Evolutionary conservation across 305 asterid species (phyloP), one percentile per base, ranked within the genome.

Genomic region (Withania somnifera): DNA sequence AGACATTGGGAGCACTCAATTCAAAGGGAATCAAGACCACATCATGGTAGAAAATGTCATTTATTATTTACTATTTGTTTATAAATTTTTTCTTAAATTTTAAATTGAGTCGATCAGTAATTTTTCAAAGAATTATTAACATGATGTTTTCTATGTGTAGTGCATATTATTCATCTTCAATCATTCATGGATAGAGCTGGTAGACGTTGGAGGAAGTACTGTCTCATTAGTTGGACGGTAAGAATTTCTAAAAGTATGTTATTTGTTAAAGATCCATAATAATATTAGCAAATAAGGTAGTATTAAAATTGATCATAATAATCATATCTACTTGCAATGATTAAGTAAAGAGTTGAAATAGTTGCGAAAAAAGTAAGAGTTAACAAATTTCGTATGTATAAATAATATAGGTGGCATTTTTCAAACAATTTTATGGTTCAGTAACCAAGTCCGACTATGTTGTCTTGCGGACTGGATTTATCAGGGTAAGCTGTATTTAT

Each of bases 391-490:
- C 5, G 5, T 60, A 2, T 73, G 15, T 82, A 1, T 80, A 60
- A 63, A 63, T 63, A 63, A 82, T 47, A 96, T 47, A 96, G 99
- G 94, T 69, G 17, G 93, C 99, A 8, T 94, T 93, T 86, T 91
- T 90, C 88, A 96, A 96, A 60, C 98, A 96, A 71, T 93, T 94
- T 80, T 89, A 93, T 54, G 98, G 97, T 19, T 92, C 98, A 15
- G 97, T 96, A 20, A 91, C 94, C 38, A 90, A 82, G 89, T 88
- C 99, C 1, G 99, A 96, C 83, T 94, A 96, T 79, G n/a, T 85
- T 77, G 91, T 97, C 30, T 89, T 93, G 79, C 93, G 98, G 64
- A 84, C 88, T 1, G 99, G 97, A 80, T 96, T 96, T 81, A 88
- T 96, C 83, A 87, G 87, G 2, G 99, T 94, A 91, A 87, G 40